Evolutionary conservation across 148 eudicot species (phyloP), one percentile per base, ranked within the genome.

Genomic region (Camellia lanceoleosa): DNA sequence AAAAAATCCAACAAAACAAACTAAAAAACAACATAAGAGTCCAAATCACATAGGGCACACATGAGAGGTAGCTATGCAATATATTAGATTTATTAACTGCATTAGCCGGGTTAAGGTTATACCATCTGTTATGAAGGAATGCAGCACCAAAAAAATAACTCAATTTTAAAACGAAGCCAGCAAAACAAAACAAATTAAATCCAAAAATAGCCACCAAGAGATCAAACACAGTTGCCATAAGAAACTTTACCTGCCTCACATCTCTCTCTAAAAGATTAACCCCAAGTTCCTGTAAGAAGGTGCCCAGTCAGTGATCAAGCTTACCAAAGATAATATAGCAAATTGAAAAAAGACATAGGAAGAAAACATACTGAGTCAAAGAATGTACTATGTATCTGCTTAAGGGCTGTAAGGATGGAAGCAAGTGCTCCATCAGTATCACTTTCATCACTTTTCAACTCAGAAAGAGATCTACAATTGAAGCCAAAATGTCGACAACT

Each of bases 361-460:
- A 20, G 74, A 59, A 65, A 59, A 41, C 85, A 84, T 86, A 93
- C 98, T 78, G 80, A 83, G 80, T 93, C 90, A 80, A 92, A 96
- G 85, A 92, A 96, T 74, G 86, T 77, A 72, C 80, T 71, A 63
- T 96, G 97, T 75, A 92, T 81, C 64, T 74, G 90, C 87, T 87
- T 88, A 19, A 96, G 93, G 49, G 91, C 91, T 81, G 83, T 87
- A n/a, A 96, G 91, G 63, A 93, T 85, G 63, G 90, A 85, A 59
- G 92, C 93, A 74, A 96, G 99, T 58, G 95, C 89, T 81, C 99
- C 99, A 60, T 92, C 97, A 64, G 83, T 73, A 85, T 93, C 99
- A 86, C 84, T 93, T 85, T 96, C 99, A 80, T 95, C 99, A 85
- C 83, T 87, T 80, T 84, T 89, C 78, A 79, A 71, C 89, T 92